Evolutionary conservation across 2,329 filamentous ascomycete species (phyloP), one percentile per base, ranked within the genome.

Genomic region (Colletotrichum gigasporum): DNA sequence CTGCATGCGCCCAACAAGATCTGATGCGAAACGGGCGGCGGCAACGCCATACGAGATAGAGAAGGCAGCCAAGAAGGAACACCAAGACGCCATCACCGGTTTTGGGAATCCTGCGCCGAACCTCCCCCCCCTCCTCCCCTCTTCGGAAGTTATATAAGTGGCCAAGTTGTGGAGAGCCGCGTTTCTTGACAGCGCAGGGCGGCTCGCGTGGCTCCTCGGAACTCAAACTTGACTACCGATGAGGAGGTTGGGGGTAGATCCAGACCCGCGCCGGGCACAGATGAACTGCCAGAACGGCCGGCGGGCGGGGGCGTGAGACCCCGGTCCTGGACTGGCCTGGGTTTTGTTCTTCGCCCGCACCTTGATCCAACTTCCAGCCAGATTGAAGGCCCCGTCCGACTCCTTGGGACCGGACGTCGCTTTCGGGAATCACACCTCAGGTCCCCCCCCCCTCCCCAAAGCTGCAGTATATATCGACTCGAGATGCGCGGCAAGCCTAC

Each of bases 141-240:
- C 2, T 22, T 50, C 56, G 34, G 61, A 18, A 44, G 20, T 50
- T 44, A 24, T 55, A 42, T 54, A 45, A n/a, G n/a, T n/a, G n/a
- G n/a, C n/a, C n/a, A 54, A 48, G 61, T 6, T 44, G 39, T 2
- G 10, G 35, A 39, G 56, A 61, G 56, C 61, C 56, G 56, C 61
- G 18, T 56, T 42, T 53, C 42, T 60, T 61, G 56, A 61, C 42
- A 54, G 42, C 48, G 61, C 56, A 42, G n/a, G n/a, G 61, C 41
- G 48, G 61, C 56, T 64, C 61, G 48, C 56, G 56, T 55, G 48
- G 61, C 44, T n/a, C n/a, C 56, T 64, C 61, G 61, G 61, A 61
- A 61, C 30, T 64, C 61, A 64, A 64, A 64, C 56, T 64, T 64
- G 61, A 64, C 61, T 64, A 64, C 61, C 61, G 61, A 64, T 47